Evolutionary conservation across 208 protist genomes (phyloP), one percentile per base, ranked within the genome.

Genomic region (Trypanosoma avium): DNA sequence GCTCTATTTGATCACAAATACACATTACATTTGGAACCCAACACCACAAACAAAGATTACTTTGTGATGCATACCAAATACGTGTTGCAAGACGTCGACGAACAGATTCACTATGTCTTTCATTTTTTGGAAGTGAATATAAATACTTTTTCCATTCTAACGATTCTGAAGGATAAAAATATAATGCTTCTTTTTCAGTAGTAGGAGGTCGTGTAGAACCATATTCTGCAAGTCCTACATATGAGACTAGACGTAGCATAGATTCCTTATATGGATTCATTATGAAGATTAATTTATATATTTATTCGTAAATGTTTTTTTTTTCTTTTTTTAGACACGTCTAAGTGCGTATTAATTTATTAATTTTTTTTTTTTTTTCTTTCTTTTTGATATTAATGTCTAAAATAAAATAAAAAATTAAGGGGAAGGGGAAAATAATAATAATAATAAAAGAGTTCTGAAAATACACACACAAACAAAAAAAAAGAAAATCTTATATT

Each of bases 141-240:
- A 94, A 45, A 50, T 82, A 85, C 10, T 79, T 72, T 59, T 81
- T 80, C 87, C 87, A 94, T 63, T 86, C 82, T 17, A 73, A 35
- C 6, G 82, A 80, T 46, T 94, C 80, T 36, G 84, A 75, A 26
- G 75, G 69, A 33, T 75, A 73, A 33, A 94, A 64, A 59, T 79
- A 91, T 24, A 94, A 79, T 24, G 83, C 83, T 24, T 46, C 61
- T 38, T 47, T 50, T 24, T 67, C 46, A 35, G 40, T 12, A 55
- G 38, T 45, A 40, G 54, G 17, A 53, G 22, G 19, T 26, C 17
- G 13, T 45, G 29, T 29, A 9, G 70, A 82, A 26, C 76, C 84
- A 67, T 88, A 88, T 33, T 79, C 56, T 42, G 69, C 47, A 17
- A 93, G 48, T 0, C 87, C 87, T 12, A 89, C 69, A 54, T 77